Base-by-base conservation (phyloP, 768 basidiomycete species). In the Collybia sordida region DNA sequence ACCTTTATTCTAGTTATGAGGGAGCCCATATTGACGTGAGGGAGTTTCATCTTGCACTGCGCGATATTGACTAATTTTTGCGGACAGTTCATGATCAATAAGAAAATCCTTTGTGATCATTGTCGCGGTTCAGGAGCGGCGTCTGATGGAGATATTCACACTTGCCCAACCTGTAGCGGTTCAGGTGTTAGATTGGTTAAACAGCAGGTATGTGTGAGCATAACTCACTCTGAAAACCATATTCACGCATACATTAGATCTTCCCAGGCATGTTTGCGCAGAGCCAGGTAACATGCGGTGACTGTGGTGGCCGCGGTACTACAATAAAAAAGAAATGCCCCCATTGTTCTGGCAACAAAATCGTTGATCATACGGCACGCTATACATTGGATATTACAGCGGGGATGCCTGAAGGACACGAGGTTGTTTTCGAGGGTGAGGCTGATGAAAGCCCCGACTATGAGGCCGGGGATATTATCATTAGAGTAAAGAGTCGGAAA, bases 211-310 rank as follows among this genome's bases (percentile, higher is more conserved):
- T 11, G 11, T 31, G 3, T 31, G 11, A 11, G 11, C 27, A 5
- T 14, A 11, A 31, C 11, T 27, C 3, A 31, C 31, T 31, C 14
- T 14, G 9, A 14, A 3, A 12, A 31, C 31, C 3, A 31, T 6
- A 31, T 31, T 31, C 14, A 31, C 31, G 9, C 6, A 3, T 31
- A 25, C n/a, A 11, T 31, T 31, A 74, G 72, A 90, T 99, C 53
- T 95, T 96, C 78, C 94, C 95, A 2, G 95, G 94, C 21, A 97
- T 97, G 95, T 90, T 87, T 60, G 89, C 92, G 0, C 91, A 95
- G 66, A 84, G 84, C 11, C 92, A 95, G 70, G 75, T 80, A 37
- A 83, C 88, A 47, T 95, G 88, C 69, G 85, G 84, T 48, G 84
- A 90, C 35, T 98, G 96, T 63, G 75, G 79, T 41, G 96, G 96